phyloP scores from a whole-genome alignment of 345 rosid genomes.

The Euphorbia peplus region DNA sequence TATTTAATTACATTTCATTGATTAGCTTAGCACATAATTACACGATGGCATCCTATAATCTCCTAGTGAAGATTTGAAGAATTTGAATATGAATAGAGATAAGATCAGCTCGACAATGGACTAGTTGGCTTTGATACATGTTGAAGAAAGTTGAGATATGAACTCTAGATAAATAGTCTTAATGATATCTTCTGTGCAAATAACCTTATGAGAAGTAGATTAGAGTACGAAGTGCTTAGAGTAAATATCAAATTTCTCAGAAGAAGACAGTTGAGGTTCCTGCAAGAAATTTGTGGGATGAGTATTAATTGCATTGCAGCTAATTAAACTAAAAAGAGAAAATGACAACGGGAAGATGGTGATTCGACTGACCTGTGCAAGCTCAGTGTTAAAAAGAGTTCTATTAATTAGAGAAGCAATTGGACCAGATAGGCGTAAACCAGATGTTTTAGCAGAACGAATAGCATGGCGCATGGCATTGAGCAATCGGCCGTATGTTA shows the following conservation, averaged over 20 bases:
- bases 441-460: slow-evolving; percentile 42
- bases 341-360: not conserved
- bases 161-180: not conserved
- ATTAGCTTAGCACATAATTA: not conserved
- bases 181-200: not conserved
- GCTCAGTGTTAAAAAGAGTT: slow-evolving; percentile 18
- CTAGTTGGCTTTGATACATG: not conserved
- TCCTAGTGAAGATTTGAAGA: not conserved
- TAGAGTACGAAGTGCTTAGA: slow-evolving; percentile 45
- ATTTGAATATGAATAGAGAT: too few relatives aligned
- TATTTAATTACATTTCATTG: not conserved
- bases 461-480: slow-evolving; percentile 46
- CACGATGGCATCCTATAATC: not conserved
- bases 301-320: not conserved
- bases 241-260: slow-evolving; percentile 51
- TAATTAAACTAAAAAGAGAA: not conserved
- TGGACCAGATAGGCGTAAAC: slow-evolving; percentile 36
- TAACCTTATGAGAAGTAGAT: not conserved
- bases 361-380: slow-evolving; percentile 31
- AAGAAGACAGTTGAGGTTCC: slow-evolving; percentile 70
- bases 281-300: slow-evolving; percentile 26
- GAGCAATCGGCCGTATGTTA: slow-evolving; percentile 62
- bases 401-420: slow-evolving; percentile 29
- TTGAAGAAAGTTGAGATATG: not conserved
- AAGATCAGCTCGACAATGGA: too few relatives aligned